Evolutionary conservation across 768 basidiomycete genomes (phyloP).

Genomic region (Psilocybe tampanensis): DNA sequence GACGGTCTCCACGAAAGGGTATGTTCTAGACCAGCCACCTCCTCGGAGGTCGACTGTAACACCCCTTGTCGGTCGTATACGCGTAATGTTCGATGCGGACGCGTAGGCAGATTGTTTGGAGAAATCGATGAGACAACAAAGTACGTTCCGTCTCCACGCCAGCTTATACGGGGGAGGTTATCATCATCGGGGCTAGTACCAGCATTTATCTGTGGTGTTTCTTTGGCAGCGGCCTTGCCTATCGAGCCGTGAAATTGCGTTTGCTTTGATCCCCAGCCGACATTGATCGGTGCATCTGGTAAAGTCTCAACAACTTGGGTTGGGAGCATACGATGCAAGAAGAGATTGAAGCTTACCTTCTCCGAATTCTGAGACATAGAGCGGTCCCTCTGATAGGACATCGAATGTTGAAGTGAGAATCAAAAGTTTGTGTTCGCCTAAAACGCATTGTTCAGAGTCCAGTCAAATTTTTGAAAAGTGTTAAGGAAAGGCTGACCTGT

Average conservation of each 20-base stretch:
- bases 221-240: conserved; percentile 81
- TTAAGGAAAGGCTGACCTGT: conserved; percentile 55
- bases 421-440: conserved; percentile 79
- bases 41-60: conserved; percentile 85
- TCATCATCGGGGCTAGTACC: conserved; percentile 75
- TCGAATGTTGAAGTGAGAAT: conserved; percentile 91
- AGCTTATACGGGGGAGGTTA: conserved; percentile 71
- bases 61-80: conserved; percentile 75
- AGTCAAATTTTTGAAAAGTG: not conserved
- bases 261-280: conserved; percentile 96
- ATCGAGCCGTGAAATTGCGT: conserved; percentile 98
- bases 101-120: conserved; percentile 28
- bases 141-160: conserved; percentile 92
- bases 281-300: conserved; percentile 86
- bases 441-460: not conserved
- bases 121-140: conserved; percentile 85
- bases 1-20: conserved; percentile 83
- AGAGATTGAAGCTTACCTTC: conserved; percentile 54
- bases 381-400: conserved; percentile 75
- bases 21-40: conserved; percentile 82
- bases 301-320: conserved; percentile 13
- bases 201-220: conserved; percentile 39
- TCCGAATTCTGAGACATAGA: conserved; percentile 81
- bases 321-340: not conserved
- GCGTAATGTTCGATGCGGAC: conserved; percentile 59